Base-by-base conservation (phyloP, 805 yeast species). In the Alloascoidea africana region DNA sequence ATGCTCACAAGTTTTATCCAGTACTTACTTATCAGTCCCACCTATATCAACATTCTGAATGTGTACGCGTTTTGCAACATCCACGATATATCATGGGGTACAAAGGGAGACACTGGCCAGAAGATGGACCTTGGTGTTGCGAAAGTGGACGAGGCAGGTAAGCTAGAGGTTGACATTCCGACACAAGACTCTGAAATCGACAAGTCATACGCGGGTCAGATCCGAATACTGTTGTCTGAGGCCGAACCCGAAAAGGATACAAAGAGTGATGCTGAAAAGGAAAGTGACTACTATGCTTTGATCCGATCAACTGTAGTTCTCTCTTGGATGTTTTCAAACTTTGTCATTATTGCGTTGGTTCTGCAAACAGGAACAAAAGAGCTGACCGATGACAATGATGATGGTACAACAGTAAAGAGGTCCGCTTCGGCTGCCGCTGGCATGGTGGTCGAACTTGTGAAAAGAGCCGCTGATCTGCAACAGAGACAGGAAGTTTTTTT, bases 1-100 rank as follows among this genome's bases (percentile, higher is more conserved):
- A 81, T 89, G 89, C 55, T 85, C 44, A 86, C 96, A 0, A 76
- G 91, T 36, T 82, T 86, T 54, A 47, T 72, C 17, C 98, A 89
- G 57, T 89, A 89, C 53, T 55, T 89, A 41, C 57, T 89, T 43
- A 58, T 89, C 40, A 76, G 87, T 44, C 98, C 98, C 0, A 73
- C 93, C 0, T 91, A 87, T 55, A 76, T 86, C 58, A 87, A 89
- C 51, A 89, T 87, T 38, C 64, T 89, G 52, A 86, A 85, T 56
- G 89, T 89, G 43, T 89, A 89, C 58, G 94, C 97, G 2, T 87
- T 89, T 55, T 87, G 96, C 63, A 89, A 89, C 58, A 79, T 89
- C 42, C 95, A 89, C 55, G 98, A 89, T 62, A 76, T 89, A 36
- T 82, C 96, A 4, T 89, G 97, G 97, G 97, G 97, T 54, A 89